Evolutionary conservation across 345 rosid genomes (phyloP), one percentile per base, ranked within the genome.

Genomic region (Salix caprea): DNA sequence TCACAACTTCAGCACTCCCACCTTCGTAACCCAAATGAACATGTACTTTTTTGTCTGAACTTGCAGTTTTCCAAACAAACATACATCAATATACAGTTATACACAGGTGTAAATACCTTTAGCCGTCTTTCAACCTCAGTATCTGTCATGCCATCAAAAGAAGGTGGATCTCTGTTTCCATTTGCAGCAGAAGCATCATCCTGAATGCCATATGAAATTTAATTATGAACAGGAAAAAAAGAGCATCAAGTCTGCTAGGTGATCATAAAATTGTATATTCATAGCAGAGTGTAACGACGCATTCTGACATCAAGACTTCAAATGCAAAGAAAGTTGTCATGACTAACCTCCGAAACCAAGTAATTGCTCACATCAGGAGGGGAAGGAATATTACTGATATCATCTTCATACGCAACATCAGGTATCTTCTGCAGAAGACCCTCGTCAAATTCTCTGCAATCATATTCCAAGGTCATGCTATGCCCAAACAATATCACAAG

Each of bases 301-400:
- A 19, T 13, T 61, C n/a, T 3, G 15, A 10, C 28, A 58, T 58
- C 4, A 23, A n/a, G 64, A 58, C 23, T 58, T 58, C 62, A 58
- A 58, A 58, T n/a, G 68, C 64, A 60, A 52, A 36, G 42, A 74
- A 70, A 10, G 16, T 14, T 34, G 48, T 60, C 66, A 81, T 52
- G 21, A 87, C 97, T 85, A 79, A 96, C 99, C 99, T 94, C 98
- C 16, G 95, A 78, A 74, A 86, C 93, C 82, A 94, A 85, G 86
- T 89, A 94, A 82, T 86, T 90, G 92, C 99, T 90, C 87, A 96
- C 98, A 82, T 96, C 98, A 61, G 98, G 98, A 69, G 98, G 88
- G 77, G 89, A 89, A 83, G 93, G 98, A 78, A 91, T 86, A 66
- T 86, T 87, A 72, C 74, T 77, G 12, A 79, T 76, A 88, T 96